phyloP scores from a whole-genome alignment of 1,139 yeast genomes.

The Hemisphaericaspora xylofermentans region DNA sequence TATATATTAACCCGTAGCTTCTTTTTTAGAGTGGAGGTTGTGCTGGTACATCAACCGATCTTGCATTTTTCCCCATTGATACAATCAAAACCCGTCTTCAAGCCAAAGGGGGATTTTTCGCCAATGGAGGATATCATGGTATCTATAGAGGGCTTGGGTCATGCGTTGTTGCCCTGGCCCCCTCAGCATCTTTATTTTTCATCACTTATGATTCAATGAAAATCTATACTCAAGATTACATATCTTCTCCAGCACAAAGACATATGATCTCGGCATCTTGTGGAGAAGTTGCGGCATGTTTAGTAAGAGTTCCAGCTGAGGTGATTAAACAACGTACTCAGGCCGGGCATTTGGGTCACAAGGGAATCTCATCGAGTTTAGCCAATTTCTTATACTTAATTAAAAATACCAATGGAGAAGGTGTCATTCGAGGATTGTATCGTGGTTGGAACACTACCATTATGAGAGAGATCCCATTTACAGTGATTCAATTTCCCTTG shows the following conservation, averaged over 20 bases:
- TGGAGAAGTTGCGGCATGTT: constrained; percentile 92
- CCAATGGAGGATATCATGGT: constrained; percentile 90
- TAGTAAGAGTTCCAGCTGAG: constrained; percentile 94
- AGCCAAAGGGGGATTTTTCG: constrained; percentile 91
- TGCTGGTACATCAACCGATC: constrained; percentile 94
- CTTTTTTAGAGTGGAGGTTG: constrained; percentile 75
- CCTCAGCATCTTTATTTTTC: constrained; percentile 86
- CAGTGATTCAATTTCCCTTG: constrained; percentile 90
- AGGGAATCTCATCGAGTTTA: constrained; percentile 57
- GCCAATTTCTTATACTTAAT: constrained; percentile 61
- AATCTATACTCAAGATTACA: constrained; percentile 34
- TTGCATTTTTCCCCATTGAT: constrained; percentile 94
- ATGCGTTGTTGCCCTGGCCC: constrained; percentile 93
- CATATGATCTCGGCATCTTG: constrained; percentile 88
- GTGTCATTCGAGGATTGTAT: constrained; percentile 72
- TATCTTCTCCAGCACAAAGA: constrained; percentile 39
- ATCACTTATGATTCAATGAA: constrained; percentile 84
- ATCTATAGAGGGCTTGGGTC: constrained; percentile 91
- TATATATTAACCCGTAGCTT: not conserved
- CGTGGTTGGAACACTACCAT: constrained; percentile 93
- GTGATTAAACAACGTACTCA: constrained; percentile 95
- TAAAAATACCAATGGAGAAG: constrained; percentile 69
- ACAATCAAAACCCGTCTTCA: constrained; percentile 91
- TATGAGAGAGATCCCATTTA: constrained; percentile 93
- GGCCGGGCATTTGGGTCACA: constrained; percentile 51